Conservation (phyloP, 2,329 filamentous ascomycete genomes). For the Tolypocladium inflatum region DNA sequence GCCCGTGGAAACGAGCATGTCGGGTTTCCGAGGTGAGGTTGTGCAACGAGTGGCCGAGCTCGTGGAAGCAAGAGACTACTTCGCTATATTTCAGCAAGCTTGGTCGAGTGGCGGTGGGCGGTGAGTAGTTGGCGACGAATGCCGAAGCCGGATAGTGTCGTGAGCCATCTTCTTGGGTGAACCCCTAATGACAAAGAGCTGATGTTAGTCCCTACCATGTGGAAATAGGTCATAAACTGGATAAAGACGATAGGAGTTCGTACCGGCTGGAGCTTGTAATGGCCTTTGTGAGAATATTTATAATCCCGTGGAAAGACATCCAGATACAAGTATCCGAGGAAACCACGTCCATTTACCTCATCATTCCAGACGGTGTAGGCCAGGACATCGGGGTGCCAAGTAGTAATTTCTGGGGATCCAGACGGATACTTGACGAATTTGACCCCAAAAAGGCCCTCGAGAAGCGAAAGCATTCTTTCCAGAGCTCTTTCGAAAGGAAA, state of each 20-base stretch:
- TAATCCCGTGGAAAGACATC: not conserved
- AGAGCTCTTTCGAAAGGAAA: too few relatives aligned
- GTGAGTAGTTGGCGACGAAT: not conserved
- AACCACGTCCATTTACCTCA: not conserved
- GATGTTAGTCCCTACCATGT: not conserved
- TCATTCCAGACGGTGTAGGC: too few relatives aligned
- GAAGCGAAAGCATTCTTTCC: too few relatives aligned
- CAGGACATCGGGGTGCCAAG: too few relatives aligned
- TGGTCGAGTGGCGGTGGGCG: not conserved
- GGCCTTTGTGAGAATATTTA: not conserved
- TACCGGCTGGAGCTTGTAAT: not conserved
- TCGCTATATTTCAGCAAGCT: not conserved
- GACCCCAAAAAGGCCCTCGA: too few relatives aligned
- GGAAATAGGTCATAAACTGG: not conserved
- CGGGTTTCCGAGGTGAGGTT: not conserved
- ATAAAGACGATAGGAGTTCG: not conserved
- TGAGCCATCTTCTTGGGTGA: not conserved
- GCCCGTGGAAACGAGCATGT: not conserved
- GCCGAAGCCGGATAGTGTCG: not conserved
- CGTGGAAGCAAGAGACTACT: not conserved
- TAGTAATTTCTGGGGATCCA: too few relatives aligned
- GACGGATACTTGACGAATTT: too few relatives aligned
- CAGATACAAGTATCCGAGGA: not conserved
- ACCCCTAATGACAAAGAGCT: not conserved
- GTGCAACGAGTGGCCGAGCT: not conserved